Percentiles rank a stretch among this genome's conserved stretches.
phyloP scores from a whole-genome alignment of 139 green algal species.

The Tetradesmus lagerheimii region DNA sequence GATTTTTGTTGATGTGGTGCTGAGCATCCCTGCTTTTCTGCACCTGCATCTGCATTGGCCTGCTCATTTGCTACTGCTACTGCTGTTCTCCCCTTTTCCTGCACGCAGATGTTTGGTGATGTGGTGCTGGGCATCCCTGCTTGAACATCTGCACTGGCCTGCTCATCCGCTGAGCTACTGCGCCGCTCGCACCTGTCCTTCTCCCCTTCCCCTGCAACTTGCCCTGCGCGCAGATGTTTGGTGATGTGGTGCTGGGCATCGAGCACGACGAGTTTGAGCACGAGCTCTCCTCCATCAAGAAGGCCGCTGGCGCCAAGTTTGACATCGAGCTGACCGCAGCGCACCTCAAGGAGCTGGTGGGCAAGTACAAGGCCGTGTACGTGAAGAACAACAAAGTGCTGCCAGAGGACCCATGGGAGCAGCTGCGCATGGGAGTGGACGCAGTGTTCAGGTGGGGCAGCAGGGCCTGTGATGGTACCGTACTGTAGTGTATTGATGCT shows the following conservation, averaged over 20 bases:
- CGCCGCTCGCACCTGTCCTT: slow-evolving; percentile 76
- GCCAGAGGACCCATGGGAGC: slow-evolving; percentile 82
- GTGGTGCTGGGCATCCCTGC: slow-evolving; percentile 83
- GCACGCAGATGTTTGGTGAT: slow-evolving; percentile 89
- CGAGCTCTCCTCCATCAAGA: slow-evolving; percentile 82
- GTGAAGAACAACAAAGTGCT: slow-evolving; percentile 61
- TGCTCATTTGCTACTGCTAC: no score
- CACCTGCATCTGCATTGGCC: no score
- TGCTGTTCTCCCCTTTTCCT: no score
- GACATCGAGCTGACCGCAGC: slow-evolving; percentile 85
- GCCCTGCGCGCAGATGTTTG: slow-evolving; percentile 95
- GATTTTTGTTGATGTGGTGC: no score
- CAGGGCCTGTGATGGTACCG: no score
- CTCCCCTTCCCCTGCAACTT: neutral
- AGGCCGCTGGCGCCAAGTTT: slow-evolving; percentile 53
- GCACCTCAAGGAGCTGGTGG: slow-evolving; percentile 82
- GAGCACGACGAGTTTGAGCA: slow-evolving; percentile 86
- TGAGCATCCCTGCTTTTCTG: no score
- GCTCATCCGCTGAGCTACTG: neutral
- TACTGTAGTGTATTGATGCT: no score
- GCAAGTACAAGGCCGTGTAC: slow-evolving; percentile 88
- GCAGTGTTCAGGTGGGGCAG: slow-evolving; percentile 85
- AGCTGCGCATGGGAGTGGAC: slow-evolving; percentile 76
- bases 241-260: slow-evolving; percentile 87
- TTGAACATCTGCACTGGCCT: no score